Percentiles rank a stretch among this genome's conserved stretches.
Conservation (phyloP, 2,329 filamentous ascomycete genomes). For the Fusarium avenaceum region DNA sequence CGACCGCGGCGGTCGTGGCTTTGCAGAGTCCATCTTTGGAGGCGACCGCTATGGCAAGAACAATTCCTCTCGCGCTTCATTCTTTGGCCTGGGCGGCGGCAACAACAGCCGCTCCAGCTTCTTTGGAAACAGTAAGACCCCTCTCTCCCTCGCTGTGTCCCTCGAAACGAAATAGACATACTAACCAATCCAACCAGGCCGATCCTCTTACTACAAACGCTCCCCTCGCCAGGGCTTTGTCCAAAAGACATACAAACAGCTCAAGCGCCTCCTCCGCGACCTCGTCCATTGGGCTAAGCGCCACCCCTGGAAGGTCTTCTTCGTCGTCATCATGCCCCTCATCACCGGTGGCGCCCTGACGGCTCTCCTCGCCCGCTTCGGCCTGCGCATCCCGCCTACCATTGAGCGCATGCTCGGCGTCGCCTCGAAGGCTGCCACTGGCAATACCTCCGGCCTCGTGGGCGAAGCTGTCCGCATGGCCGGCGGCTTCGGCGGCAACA, state of each 20-base stretch:
- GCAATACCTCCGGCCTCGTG: slow-evolving; percentile 64
- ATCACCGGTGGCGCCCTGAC: slow-evolving; percentile 86
- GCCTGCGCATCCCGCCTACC: slow-evolving; percentile 77
- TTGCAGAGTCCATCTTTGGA: slow-evolving; percentile 53
- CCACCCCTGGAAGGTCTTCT: slow-evolving; percentile 89
- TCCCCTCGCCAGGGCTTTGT: slow-evolving; percentile 86
- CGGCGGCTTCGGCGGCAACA: slow-evolving; percentile 50
- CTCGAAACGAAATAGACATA: neutral
- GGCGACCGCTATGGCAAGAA: slow-evolving; percentile 55
- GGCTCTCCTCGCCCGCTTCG: slow-evolving; percentile 82
- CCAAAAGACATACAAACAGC: slow-evolving; percentile 77
- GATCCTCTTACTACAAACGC: slow-evolving; percentile 80
- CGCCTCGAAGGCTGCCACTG: slow-evolving; percentile 63
- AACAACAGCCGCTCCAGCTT: slow-evolving; percentile 61
- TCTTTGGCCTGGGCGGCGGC: slow-evolving; percentile 63
- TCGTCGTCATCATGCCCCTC: slow-evolving; percentile 88
- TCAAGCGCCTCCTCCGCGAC: slow-evolving; percentile 84
- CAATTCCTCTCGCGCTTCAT: slow-evolving; percentile 60
- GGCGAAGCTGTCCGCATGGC: slow-evolving; percentile 70
- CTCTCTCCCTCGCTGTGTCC: neutral
- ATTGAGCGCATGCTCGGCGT: slow-evolving; percentile 71
- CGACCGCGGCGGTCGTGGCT: slow-evolving; percentile 50
- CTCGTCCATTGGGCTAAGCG: slow-evolving; percentile 84
- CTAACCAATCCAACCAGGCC: slow-evolving; percentile 53
- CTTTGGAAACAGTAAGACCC: slow-evolving; percentile 59